Evolutionary conservation across 1,284 basidiomycete species (phyloP), one percentile per base, ranked within the genome.

Genomic region (Stygiomarasmius scandens): DNA sequence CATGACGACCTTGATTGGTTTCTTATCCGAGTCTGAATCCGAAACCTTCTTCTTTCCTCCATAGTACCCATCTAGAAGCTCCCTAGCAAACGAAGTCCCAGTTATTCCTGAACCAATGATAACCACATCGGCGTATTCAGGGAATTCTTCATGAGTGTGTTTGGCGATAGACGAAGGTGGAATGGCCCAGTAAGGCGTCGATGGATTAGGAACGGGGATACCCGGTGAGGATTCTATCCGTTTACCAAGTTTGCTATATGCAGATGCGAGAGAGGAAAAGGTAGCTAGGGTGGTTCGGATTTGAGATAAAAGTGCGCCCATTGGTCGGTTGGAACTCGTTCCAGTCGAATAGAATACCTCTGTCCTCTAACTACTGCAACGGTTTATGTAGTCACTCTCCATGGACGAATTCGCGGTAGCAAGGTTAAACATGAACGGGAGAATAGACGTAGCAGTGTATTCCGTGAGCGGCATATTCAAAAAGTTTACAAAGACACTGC

Each of bases 91-190:
- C 0, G 83, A 78, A 1, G 85, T 76, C 0, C 87, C 86, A 2
- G 88, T 87, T 54, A 90, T 87, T 0, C 89, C 89, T n/a, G 86
- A 88, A 2, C 88, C 89, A 61, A 90, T 79, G 58, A 90, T 74
- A 9, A 90, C 82, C 10, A 89, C 67, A 63, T 90, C 87, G 2
- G 78, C 87, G 60, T 81, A 70, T 0, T 67, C 63, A 1, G 85
- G 84, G 3, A 85, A 58, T 10, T 36, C 22, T 2, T 72, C 68
- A 8, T 74, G 69, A 14, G 73, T 69, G 52, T 80, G 71, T 1
- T 68, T 65, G 2, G 84, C 75, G 38, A 89, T 78, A 3, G 76
- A 69, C 2, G 85, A 77, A 0, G 75, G 72, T 1, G 86, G 86
- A 12, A 76, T 69, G 24, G 78, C 79, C 88, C 87, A 90, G 67